These are phyloP conservation scores for Chalciporus sp. DNA, from an alignment of 1,284 basidiomycete genomes.

Conservation along the genomic window DNA sequence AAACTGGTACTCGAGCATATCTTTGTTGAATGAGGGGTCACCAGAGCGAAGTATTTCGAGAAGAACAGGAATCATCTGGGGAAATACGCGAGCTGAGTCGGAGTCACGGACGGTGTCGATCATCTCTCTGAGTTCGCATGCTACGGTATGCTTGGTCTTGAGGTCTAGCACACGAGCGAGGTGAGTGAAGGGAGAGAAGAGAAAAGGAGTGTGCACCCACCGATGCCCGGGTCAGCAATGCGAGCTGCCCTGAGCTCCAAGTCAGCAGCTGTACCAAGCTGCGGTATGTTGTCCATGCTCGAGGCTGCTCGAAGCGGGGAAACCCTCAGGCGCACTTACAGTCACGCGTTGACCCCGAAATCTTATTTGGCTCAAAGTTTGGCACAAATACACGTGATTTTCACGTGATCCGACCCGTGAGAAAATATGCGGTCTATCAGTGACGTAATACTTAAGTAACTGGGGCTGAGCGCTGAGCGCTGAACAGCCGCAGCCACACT, in stretches of 20 bases:
- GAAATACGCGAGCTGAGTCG: conserved; percentile 75
- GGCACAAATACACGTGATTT: conserved; percentile 30
- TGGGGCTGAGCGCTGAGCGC: too few species aligned
- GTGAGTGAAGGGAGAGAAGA: not conserved
- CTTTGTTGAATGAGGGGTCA: conserved; percentile 77
- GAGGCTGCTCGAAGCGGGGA: conserved; percentile 11
- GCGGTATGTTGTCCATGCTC: conserved; percentile 47
- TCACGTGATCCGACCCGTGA: conserved; percentile 24
- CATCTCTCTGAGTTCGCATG: conserved; percentile 84
- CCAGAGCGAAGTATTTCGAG: conserved; percentile 79
- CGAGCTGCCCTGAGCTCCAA: conserved; percentile 69
- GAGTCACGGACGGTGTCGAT: conserved; percentile 84
- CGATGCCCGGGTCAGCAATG: conserved; percentile 73
- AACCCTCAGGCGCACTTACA: not conserved
- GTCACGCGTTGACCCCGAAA: conserved; percentile 32
- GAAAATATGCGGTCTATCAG: too few species aligned
- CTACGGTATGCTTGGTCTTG: conserved; percentile 67
- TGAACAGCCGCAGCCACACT: too few species aligned
- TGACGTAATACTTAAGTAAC: too few species aligned
- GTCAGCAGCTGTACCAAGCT: conserved; percentile 55
- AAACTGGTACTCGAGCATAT: conserved; percentile 83
- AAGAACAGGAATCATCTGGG: conserved; percentile 78
- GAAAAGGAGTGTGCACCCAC: conserved; percentile 37
- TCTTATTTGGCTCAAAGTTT: conserved; percentile 35
- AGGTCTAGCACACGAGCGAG: conserved; percentile 51